Conservation (phyloP, 2,329 filamentous ascomycete genomes). For the Paecilomyces variotii region DNA sequence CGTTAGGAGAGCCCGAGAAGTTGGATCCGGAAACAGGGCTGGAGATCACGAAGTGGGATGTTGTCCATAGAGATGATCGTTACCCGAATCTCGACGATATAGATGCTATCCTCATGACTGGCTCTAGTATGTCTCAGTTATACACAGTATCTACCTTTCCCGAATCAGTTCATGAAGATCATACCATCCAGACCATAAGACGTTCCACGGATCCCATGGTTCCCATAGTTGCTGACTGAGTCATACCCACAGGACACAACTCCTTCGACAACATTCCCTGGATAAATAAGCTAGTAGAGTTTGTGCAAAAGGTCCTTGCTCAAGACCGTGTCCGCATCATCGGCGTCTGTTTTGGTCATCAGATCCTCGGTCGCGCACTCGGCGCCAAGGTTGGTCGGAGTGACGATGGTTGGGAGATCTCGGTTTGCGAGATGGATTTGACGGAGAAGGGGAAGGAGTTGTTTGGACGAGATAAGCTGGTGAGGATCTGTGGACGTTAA, state of each 20-base stretch:
- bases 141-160: background rate
- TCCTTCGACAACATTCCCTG: slow-evolving; percentile 67
- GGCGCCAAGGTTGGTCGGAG: slow-evolving; percentile 60
- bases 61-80: slow-evolving; percentile 52
- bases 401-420: slow-evolving; percentile 70
- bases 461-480: slow-evolving; percentile 58
- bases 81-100: slow-evolving; percentile 69
- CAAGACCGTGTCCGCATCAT: slow-evolving; percentile 61
- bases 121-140: slow-evolving; percentile 47
- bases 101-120: slow-evolving; percentile 77
- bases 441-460: slow-evolving; percentile 62
- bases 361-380: slow-evolving; percentile 69
- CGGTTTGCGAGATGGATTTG: slow-evolving; percentile 61
- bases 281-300: slow-evolving; percentile 68
- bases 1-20: slow-evolving; percentile 28
- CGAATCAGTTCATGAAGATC: background rate
- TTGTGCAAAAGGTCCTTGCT: slow-evolving; percentile 51
- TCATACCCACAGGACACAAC: slow-evolving; percentile 51
- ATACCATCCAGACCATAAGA: background rate
- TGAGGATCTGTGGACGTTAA: slow-evolving; percentile 25
- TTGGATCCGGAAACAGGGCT: slow-evolving; percentile 37
- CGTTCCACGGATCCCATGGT: background rate
- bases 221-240: background rate
- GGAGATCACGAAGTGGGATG: slow-evolving; percentile 58
- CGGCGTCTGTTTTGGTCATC: slow-evolving; percentile 81